These are phyloP conservation scores for Xylariales sp. DNA, from an alignment of 2,329 filamentous ascomycete genomes.

Conservation along the genomic window DNA sequence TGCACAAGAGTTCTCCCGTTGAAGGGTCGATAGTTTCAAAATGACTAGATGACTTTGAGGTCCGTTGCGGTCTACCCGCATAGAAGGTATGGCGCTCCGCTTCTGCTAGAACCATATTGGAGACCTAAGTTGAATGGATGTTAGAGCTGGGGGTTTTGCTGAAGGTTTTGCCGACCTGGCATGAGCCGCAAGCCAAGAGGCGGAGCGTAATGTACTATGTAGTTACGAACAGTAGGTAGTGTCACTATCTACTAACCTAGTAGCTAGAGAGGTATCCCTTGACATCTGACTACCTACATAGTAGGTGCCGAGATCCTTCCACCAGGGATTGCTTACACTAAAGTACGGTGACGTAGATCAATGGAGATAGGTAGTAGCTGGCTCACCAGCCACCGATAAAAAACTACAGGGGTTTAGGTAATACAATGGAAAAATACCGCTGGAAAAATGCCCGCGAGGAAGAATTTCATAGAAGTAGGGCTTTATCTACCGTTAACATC, in stretches of 20 bases:
- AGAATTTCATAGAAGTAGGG: background rate
- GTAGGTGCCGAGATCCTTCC: constrained; percentile 7
- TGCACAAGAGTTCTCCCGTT: constrained; percentile 74
- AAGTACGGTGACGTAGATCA: constrained; percentile 8
- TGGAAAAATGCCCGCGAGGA: background rate
- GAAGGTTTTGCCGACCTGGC: constrained; percentile 6
- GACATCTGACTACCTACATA: background rate
- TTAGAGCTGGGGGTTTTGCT: constrained; percentile 19
- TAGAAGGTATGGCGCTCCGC: constrained; percentile 75
- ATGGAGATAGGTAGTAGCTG: background rate
- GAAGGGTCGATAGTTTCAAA: constrained; percentile 82
- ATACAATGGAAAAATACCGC: background rate
- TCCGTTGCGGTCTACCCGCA: constrained; percentile 74
- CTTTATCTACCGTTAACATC: background rate
- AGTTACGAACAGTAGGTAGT: too few relatives aligned
- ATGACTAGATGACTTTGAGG: constrained; percentile 67
- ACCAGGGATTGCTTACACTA: constrained; percentile 2
- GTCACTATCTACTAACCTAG: too few relatives aligned
- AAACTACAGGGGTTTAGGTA: constrained; percentile 11
- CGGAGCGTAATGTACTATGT: background rate
- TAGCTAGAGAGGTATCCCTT: background rate
- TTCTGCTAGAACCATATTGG: constrained; percentile 42
- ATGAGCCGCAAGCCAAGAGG: constrained; percentile 1
- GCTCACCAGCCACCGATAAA: constrained; percentile 10
- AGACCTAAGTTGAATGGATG: constrained; percentile 16